Base-by-base conservation (phyloP, 306 rosid species). In the Chamaecrista fasciculata region DNA sequence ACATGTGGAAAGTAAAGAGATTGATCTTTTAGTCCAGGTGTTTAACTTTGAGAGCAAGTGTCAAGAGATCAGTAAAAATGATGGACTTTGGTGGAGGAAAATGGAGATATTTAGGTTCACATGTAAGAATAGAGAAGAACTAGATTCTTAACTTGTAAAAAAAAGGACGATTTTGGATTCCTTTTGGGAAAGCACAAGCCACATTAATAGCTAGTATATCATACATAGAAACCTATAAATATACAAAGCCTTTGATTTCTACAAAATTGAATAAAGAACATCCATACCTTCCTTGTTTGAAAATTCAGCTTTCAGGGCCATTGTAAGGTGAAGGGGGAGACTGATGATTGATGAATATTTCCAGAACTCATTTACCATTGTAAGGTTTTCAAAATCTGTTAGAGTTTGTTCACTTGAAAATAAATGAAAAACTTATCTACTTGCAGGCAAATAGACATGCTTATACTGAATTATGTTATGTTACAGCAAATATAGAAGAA, bases 141-240 rank as follows among this genome's bases (percentile, higher is more conserved):
- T 46, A 71, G 85, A 81, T 81, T 80, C 91, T 70, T 76, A 66
- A 52, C 85, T 79, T 86, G 78, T 55, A 61, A 76, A 69, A 73
- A 64, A 70, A 81, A 71, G 83, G 80, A 69, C 71, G 75, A 64
- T 77, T 59, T 23, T 46, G 74, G n/a, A n/a, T n/a, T n/a, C n/a
- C n/a, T n/a, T n/a, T n/a, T n/a, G n/a, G n/a, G n/a, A 65, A 67
- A 72, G 58, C n/a, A 29, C 33, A 28, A 16, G 16, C 46, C 40
- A 23, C 24, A 23, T 29, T 21, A 58, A 55, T n/a, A n/a, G n/a
- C 53, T 56, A 53, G 66, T 46, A 67, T 65, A 63, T 65, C 49
- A 11, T 61, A 65, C 18, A 52, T 49, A 19, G 67, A 75, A 46
- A 10, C 61, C n/a, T 7, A 26, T 15, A 5, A 31, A 15, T 12